Evolutionary conservation across 192 early-diverging fungal species (phyloP), one percentile per base, ranked within the genome.

Genomic region (Linderina pennispora): DNA sequence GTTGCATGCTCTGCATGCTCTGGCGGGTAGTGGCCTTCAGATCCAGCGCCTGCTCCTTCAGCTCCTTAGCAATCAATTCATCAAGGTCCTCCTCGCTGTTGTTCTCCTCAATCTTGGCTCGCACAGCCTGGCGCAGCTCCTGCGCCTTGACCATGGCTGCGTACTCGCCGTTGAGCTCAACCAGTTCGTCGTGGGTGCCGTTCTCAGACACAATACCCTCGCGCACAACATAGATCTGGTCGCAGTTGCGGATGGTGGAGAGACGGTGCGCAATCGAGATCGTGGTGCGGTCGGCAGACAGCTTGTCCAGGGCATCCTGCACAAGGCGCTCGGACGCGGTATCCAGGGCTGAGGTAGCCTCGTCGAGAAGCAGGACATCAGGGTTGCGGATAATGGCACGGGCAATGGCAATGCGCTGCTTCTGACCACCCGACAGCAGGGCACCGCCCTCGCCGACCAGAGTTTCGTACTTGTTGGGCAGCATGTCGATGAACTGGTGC

Each of bases 351-450:
- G 81, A 85, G 3, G 91, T 91, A 22, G 89, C 89, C 55, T 95
- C 92, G 69, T 96, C 92, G 11, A 95, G 60, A 23, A 92, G 50
- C 26, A 98, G 73, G 14, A 96, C 82, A 8, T 65, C 60, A 8
- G 92, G 90, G 62, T 92, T 82, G 65, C 88, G 88, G 39, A 93
- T 79, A 38, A 96, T 78, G 38, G 91, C 90, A 37, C 92, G 79
- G 2, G 93, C 92, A 74, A 98, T 95, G 31, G 91, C 90, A 62
- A 95, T 90, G 48, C 94, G 84, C 62, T 94, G 94, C 68, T 94
- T 94, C 61, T 97, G 94, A 8, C 94, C 94, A 40, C 92, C 94
- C 21, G 86, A 89, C 14, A 97, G 50, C 62, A 83, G 55, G 38
- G 85, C 76, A 5, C 83, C 87, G 25, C 77, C 69, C 50, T 95